Conservation (phyloP, 345 rosid genomes). For the Trapa bicornis region DNA sequence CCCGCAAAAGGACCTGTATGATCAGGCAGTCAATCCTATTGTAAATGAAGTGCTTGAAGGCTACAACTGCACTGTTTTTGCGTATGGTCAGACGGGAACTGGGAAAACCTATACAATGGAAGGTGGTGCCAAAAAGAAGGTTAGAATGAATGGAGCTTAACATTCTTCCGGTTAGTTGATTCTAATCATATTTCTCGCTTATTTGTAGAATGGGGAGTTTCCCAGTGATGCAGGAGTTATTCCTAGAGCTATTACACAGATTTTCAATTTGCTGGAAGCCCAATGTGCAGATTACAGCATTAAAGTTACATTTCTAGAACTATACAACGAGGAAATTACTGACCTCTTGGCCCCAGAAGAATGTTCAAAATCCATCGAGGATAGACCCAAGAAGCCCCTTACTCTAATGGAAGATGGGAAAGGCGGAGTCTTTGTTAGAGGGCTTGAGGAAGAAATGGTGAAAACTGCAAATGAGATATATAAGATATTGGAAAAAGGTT, state of each 20-base stretch:
- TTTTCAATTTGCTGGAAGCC: constrained; percentile 77
- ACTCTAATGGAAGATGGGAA: constrained; percentile 99
- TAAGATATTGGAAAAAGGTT: constrained; percentile 93
- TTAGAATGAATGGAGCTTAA: constrained; percentile 6
- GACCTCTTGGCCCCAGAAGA: constrained; percentile 96
- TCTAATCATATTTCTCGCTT: constrained; percentile 12
- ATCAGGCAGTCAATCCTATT: constrained; percentile 69
- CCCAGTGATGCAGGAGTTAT: constrained; percentile 96
- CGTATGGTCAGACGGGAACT: constrained; percentile 97
- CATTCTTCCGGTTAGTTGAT: neutral
- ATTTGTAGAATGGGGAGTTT: constrained; percentile 81
- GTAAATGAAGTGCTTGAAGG: constrained; percentile 97
- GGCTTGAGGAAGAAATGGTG: constrained; percentile 96
- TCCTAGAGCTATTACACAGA: constrained; percentile 88
- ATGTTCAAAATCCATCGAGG: constrained; percentile 64
- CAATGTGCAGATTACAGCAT: constrained; percentile 87
- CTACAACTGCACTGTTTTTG: constrained; percentile 96
- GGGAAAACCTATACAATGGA: constrained; percentile 99
- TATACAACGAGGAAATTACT: constrained; percentile 89
- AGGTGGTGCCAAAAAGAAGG: constrained; percentile 96
- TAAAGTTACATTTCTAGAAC: constrained; percentile 93
- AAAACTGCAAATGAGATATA: constrained; percentile 88
- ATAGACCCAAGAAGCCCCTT: constrained; percentile 81
- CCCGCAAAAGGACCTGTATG: constrained; percentile 76
- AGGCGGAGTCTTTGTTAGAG: constrained; percentile 92